Evolutionary conservation across 768 basidiomycete genomes (phyloP).

Genomic region (Russula abietina): DNA sequence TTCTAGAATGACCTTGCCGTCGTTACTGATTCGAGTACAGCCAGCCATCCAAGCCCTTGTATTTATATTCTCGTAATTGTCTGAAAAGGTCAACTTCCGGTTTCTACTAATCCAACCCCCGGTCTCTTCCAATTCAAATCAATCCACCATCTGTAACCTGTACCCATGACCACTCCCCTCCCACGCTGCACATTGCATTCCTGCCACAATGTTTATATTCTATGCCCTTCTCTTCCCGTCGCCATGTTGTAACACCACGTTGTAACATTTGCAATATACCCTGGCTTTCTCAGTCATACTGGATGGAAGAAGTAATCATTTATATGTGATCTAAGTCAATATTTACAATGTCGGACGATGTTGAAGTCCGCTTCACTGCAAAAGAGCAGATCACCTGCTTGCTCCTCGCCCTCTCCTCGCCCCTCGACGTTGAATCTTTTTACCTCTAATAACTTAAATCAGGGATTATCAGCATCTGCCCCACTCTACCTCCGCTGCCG

Average conservation of each 20-base stretch:
- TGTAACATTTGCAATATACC: neutral
- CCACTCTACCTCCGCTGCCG: neutral
- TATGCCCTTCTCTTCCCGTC: neutral
- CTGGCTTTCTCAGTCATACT: neutral
- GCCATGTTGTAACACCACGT: neutral
- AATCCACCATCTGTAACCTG: neutral
- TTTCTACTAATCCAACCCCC: too few relatives aligned
- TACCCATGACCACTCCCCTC: neutral
- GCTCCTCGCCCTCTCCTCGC: neutral
- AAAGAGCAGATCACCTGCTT: neutral
- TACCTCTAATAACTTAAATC: neutral
- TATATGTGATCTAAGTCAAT: neutral
- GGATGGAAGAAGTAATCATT: neutral
- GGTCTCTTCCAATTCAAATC: neutral
- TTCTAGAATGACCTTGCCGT: neutral
- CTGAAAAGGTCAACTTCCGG: too few relatives aligned
- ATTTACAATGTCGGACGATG: conserved; percentile 20
- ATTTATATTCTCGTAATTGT: neutral
- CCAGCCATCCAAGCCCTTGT: neutral
- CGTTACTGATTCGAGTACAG: neutral
- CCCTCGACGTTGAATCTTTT: conserved; percentile 25
- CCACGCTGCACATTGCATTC: neutral
- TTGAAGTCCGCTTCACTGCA: conserved; percentile 24
- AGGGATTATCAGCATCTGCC: neutral
- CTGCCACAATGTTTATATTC: neutral